Conservation (phyloP, 2,329 filamentous ascomycete species). For the Aphanoascus verrucosus region DNA sequence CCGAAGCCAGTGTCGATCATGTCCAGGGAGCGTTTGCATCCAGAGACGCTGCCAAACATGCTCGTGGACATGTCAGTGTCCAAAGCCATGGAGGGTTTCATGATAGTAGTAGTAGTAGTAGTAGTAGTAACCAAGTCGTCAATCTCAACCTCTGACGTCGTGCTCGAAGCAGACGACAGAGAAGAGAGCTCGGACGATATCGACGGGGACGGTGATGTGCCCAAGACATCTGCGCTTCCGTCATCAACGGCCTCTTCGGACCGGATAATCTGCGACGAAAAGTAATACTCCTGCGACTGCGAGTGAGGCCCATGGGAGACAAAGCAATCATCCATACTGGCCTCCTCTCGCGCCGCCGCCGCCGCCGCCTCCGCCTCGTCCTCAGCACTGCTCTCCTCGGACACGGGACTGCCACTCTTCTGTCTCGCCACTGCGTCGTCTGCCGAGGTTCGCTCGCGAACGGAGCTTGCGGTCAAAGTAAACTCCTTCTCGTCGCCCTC, state of each 20-base stretch:
- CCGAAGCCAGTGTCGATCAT: constrained; percentile 31
- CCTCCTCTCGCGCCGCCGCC: constrained; percentile 15
- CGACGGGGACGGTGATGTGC: constrained; percentile 35
- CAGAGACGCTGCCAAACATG: background rate
- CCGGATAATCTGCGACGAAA: constrained; percentile 5
- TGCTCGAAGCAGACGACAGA: constrained; percentile 34
- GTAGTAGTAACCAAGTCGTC: constrained; percentile 9
- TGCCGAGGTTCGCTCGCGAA: constrained; percentile 49
- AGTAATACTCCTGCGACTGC: constrained; percentile 19
- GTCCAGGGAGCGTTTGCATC: constrained; percentile 20
- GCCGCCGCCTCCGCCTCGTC: no score
- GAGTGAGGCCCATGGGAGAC: constrained; percentile 6
- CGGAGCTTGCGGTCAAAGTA: constrained; percentile 80
- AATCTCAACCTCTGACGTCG: constrained; percentile 24
- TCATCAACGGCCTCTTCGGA: constrained; percentile 18
- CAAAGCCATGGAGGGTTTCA: background rate
- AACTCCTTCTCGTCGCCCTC: constrained; percentile 51
- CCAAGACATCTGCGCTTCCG: constrained; percentile 22
- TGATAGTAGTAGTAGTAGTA: no score
- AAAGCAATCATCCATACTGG: constrained; percentile 21
- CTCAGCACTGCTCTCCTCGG: background rate
- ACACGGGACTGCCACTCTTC: background rate
- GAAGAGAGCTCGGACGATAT: constrained; percentile 33
- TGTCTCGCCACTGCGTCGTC: constrained; percentile 18
- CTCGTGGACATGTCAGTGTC: constrained; percentile 14